phyloP scores from a whole-genome alignment of 1,139 yeast species.

The Starmera stellimalicola region DNA sequence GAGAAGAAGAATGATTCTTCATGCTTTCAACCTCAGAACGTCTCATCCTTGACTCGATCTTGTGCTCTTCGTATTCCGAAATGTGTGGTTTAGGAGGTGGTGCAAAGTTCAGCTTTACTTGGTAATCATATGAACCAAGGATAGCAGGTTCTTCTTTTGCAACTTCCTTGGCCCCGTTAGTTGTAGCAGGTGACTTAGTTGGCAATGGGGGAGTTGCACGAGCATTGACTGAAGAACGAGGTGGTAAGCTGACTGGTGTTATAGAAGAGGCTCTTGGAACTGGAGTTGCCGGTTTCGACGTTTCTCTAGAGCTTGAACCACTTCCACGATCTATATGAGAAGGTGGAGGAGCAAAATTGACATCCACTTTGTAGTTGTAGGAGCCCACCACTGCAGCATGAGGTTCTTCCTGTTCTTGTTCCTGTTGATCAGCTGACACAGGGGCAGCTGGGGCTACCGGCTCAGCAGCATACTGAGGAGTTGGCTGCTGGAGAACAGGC shows the following conservation, averaged over 20 bases:
- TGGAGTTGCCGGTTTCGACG: background rate
- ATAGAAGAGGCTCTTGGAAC: background rate
- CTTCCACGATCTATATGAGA: slow-evolving; percentile 1
- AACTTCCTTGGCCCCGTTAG: slow-evolving; percentile 5
- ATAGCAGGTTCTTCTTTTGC: slow-evolving; percentile 9
- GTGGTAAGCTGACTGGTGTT: background rate
- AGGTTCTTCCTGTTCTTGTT: slow-evolving; percentile 2
- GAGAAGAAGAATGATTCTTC: slow-evolving; percentile 1
- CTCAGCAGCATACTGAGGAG: background rate
- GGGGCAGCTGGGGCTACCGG: background rate
- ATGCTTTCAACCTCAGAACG: background rate
- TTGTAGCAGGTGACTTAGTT: background rate
- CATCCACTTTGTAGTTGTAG: slow-evolving; percentile 12
- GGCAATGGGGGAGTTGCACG: background rate
- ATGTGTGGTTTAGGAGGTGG: slow-evolving; percentile 26
- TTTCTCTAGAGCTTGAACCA: background rate
- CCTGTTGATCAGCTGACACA: background rate
- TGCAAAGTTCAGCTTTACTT: slow-evolving; percentile 20
- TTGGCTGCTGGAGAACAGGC: background rate
- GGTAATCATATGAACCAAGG: slow-evolving; percentile 19
- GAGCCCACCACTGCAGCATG: slow-evolving; percentile 6
- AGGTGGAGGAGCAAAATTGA: slow-evolving; percentile 19
- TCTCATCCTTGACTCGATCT: slow-evolving; percentile 1
- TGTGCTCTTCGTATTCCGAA: slow-evolving; percentile 1
- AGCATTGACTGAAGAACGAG: background rate